Base-by-base conservation (phyloP, 1,284 basidiomycete species). In the Cutaneotrichosporon daszewskae region DNA sequence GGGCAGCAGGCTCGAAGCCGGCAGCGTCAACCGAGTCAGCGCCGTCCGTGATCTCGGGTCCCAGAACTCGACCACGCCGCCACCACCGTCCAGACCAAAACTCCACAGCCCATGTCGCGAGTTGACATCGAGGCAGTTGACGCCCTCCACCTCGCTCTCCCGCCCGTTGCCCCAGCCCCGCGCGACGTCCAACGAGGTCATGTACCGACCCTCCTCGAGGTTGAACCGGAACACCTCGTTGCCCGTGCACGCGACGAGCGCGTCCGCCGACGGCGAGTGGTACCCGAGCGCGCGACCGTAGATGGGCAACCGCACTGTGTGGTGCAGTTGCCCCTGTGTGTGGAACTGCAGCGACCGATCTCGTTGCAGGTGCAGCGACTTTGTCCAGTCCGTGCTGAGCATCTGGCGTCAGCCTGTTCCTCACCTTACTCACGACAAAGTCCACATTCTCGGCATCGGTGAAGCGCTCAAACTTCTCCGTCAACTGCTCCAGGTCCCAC, bases 301-400 rank as follows among this genome's bases (percentile, higher is more conserved):
- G 35, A 82, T 83, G 4, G 95, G 95, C 75, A 98, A 87, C 49
- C 95, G 82, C 5, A 92, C 85, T 19, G 85, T 82, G 61, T 96
- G 89, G 66, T 96, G 89, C 50, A 91, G 81, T 0, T 90, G 90
- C 32, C 86, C 82, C 71, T 98, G 95, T 0, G 88, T 91, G 66
- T 99, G 95, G 4, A 99, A 76, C 64, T 92, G 88, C 40, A 98
- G 71, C 6, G 88, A 87, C n/a, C 95, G 83, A 73, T 98, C 92
- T 37, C 85, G 83, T 77, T 98, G 95, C 1, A 99, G 79, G 64
- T 95, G 92, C 47, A 97, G 78, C n/a, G 86, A 85, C 72, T 99
- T 98, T 14, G 94, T 98, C 95, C 95, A 99, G 75, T 99, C 95
- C 64, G 90, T 85, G 1, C 92, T 96, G 10, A 99, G 77, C 62